Percentiles rank a stretch among this genome's conserved stretches.
These are phyloP conservation scores for Monosporascus sp. DNA, from an alignment of 2,329 filamentous ascomycete genomes.

Conservation along the genomic window DNA sequence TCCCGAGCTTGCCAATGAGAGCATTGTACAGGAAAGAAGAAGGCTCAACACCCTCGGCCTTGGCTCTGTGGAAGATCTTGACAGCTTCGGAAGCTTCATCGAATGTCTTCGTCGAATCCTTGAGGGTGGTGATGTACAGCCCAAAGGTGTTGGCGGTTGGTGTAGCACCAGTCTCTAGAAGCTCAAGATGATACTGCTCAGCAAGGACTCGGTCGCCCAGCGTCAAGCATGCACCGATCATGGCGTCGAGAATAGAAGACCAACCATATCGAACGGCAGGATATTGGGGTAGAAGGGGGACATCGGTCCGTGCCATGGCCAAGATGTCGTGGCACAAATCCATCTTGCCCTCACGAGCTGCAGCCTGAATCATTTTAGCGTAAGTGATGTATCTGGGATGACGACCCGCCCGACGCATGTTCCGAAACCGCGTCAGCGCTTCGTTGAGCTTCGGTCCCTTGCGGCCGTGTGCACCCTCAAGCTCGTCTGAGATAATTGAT, in stretches of 20 bases:
- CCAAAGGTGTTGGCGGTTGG: constrained; percentile 97
- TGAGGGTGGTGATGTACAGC: constrained; percentile 97
- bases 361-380: constrained; percentile 87
- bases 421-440: constrained; percentile 76
- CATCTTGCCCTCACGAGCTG: constrained; percentile 78
- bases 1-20: constrained; percentile 94
- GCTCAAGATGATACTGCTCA: constrained; percentile 82
- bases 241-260: constrained; percentile 92
- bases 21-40: constrained; percentile 98
- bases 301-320: constrained; percentile 80
- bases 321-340: constrained; percentile 81
- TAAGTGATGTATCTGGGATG: constrained; percentile 96
- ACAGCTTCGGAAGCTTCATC: constrained; percentile 96
- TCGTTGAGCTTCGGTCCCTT: constrained; percentile 71
- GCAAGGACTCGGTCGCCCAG: constrained; percentile 76
- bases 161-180: constrained; percentile 82
- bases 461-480: constrained; percentile 74
- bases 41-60: constrained; percentile 88
- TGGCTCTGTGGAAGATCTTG: constrained; percentile 93
- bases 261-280: constrained; percentile 88
- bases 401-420: constrained; percentile 86
- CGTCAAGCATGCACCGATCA: constrained; percentile 87
- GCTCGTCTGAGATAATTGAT: constrained; percentile 79
- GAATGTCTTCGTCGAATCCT: constrained; percentile 95
- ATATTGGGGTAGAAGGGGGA: constrained; percentile 80